Base-by-base conservation (phyloP, 257 asterid genomes). In the Ehretia macrophylla region DNA sequence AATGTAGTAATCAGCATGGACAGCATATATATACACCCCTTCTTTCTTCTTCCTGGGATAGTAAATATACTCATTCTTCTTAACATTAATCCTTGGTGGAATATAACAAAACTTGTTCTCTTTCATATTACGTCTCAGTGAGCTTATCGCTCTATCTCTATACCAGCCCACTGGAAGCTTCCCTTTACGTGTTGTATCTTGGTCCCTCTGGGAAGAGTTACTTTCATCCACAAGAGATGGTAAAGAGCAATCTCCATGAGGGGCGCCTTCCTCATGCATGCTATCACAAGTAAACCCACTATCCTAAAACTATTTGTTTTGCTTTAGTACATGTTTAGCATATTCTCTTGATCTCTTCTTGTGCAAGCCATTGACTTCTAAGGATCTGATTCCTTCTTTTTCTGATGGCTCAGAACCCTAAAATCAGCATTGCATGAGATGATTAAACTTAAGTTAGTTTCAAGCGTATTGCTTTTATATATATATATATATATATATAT, bases 1-100 rank as follows among this genome's bases (percentile, higher is more conserved):
- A 56, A 90, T 65, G 23, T 87, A 83, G 44, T 87, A 90, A 75
- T 90, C 98, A 0, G 95, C 98, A 69, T 87, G 96, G 35, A 75
- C 90, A 22, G 86, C 87, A 19, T 85, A 90, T 5, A 75, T 18
- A 53, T 48, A 72, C 38, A 73, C 77, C 12, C 77, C 76, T 14
- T 75, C 87, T 47, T 67, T 68, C 82, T 63, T 78, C 75, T 42
- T 85, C 74, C 96, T 80, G 5, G 66, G 48, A 35, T 87, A 85
- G 42, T 68, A 72, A 37, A 87, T 55, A 68, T 81, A 75, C 54
- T 67, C 82, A 37, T 49, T 63, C 55, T 68, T 71, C 75, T 71
- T 79, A 11, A 69, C 53, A 14, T 19, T 65, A 49, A n/a, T 56
- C 69, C 91, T 77, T 0, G 95, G 98, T 16, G 85, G 79, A 48